Conservation (phyloP, 495 filamentous ascomycete genomes). For the Filosporella fistucella region DNA sequence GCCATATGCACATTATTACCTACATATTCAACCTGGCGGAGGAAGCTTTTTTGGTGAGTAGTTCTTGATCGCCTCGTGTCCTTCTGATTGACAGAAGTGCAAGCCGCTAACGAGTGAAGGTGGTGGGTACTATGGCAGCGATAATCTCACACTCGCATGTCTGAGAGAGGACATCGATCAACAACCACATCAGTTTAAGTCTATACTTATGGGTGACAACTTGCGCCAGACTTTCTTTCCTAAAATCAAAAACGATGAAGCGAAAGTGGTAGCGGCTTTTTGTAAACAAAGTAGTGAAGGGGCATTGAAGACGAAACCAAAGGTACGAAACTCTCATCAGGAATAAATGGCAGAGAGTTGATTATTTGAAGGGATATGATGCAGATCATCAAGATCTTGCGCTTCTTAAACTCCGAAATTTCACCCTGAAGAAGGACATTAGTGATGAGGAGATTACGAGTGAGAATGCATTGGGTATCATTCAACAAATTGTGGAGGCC, state of each 20-base stretch:
- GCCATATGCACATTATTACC: slow-evolving; percentile 80
- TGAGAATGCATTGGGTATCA: slow-evolving; percentile 45
- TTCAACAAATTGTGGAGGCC: slow-evolving; percentile 47
- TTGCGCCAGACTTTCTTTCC: slow-evolving; percentile 63
- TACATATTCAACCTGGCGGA: slow-evolving; percentile 55
- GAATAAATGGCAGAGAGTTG: too few species aligned
- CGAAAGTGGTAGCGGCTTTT: slow-evolving; percentile 64
- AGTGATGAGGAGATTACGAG: slow-evolving; percentile 49
- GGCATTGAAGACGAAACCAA: slow-evolving; percentile 80
- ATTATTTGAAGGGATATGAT: slow-evolving; percentile 69
- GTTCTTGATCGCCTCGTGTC: too few species aligned
- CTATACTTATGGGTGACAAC: slow-evolving; percentile 50
- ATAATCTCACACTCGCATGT: slow-evolving; percentile 50
- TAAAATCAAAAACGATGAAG: slow-evolving; percentile 46
- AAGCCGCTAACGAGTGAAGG: slow-evolving; percentile 34
- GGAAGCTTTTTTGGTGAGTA: slow-evolving; percentile 57
- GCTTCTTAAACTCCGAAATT: slow-evolving; percentile 72
- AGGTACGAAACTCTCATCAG: slow-evolving; percentile 50
- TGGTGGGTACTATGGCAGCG: slow-evolving; percentile 76
- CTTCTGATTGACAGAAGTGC: background rate
- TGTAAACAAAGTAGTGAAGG: slow-evolving; percentile 59
- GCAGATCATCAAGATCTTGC: slow-evolving; percentile 69
- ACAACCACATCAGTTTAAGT: slow-evolving; percentile 60
- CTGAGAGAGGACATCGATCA: slow-evolving; percentile 72
- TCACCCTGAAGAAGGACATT: slow-evolving; percentile 58